phyloP scores from a whole-genome alignment of 371 early-diverging fungal genomes.

The Umbelopsis sp. region DNA sequence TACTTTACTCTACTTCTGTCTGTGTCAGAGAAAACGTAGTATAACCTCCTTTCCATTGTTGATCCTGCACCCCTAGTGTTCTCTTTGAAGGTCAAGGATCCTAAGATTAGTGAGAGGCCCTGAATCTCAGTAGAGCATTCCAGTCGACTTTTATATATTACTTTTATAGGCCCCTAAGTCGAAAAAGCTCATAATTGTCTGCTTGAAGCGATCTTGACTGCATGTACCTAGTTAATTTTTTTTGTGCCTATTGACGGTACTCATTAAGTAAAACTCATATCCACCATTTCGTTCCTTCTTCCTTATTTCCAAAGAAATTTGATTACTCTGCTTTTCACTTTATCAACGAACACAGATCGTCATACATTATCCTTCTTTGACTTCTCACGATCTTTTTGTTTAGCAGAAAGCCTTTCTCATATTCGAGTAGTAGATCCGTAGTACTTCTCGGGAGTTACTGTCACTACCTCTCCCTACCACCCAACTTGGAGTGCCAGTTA shows the following conservation, averaged over 20 bases:
- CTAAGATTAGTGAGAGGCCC: constrained; percentile 9
- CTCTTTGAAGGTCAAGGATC: not conserved
- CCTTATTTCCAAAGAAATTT: not conserved
- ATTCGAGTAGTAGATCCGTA: not conserved
- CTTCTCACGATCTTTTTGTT: not conserved
- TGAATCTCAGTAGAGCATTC: constrained; percentile 7
- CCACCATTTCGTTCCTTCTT: not conserved
- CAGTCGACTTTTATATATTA: constrained; percentile 19
- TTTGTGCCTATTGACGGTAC: not conserved
- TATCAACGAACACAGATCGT: not conserved
- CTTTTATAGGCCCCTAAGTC: constrained; percentile 9
- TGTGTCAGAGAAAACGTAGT: too few species aligned
- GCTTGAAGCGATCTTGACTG: not conserved
- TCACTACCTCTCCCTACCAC: not conserved
- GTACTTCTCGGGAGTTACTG: not conserved
- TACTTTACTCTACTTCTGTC: too few species aligned
- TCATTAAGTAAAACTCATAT: constrained; percentile 10
- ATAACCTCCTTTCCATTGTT: not conserved
- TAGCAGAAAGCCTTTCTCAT: not conserved
- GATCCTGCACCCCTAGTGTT: constrained; percentile 1
- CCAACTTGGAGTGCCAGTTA: not conserved
- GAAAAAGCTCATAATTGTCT: not conserved
- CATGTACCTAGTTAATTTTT: not conserved
- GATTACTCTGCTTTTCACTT: not conserved
- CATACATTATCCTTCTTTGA: not conserved